Evolutionary conservation across 805 yeast species (phyloP), one percentile per base, ranked within the genome.

Genomic region (Starmerella apis): DNA sequence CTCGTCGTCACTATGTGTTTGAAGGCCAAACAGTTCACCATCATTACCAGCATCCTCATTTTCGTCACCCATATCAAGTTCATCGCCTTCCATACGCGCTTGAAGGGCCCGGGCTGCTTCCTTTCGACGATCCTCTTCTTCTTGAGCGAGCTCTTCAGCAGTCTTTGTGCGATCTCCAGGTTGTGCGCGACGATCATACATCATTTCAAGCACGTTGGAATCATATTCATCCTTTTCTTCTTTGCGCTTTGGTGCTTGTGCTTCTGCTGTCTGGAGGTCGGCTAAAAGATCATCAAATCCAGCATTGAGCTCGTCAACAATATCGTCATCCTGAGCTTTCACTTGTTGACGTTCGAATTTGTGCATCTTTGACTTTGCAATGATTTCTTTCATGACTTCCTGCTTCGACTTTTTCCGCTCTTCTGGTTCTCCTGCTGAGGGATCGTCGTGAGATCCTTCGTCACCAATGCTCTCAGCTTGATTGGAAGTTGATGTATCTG

Each of bases 301-400:
- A 2, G 60, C 59, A 48, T 71, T 71, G 24, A 71, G 60, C 24
- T 60, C 62, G 19, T 65, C 71, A 9, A 68, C 67, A 4, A 59
- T 50, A 3, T 61, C 66, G 27, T 54, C 59, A 47, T 70, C 71
- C 23, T 65, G 64, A 22, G 64, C 67, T 33, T 66, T 65, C 3
- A 66, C 68, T 47, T 62, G 59, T 53, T 71, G 75, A 3, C 74
- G 59, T 51, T 67, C 71, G 24, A 59, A 59, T 48, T 71, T 71
- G 55, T 71, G 62, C 61, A 65, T 52, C 50, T 71, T 71, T 7
- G 72, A 68, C 56, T 67, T 71, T 13, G 71, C 71, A 41, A 71
- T 71, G 44, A 68, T 65, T 52, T 69, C 73, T 54, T 67, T 64
- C 73, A 71, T 69, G 18, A 71, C 67, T 46, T 71, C 75, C 25